A percentile compares a stretch with the other conserved stretches of the same genome.
Conservation (phyloP, 129 eudicot genomes). For the Flaveria robusta region DNA sequence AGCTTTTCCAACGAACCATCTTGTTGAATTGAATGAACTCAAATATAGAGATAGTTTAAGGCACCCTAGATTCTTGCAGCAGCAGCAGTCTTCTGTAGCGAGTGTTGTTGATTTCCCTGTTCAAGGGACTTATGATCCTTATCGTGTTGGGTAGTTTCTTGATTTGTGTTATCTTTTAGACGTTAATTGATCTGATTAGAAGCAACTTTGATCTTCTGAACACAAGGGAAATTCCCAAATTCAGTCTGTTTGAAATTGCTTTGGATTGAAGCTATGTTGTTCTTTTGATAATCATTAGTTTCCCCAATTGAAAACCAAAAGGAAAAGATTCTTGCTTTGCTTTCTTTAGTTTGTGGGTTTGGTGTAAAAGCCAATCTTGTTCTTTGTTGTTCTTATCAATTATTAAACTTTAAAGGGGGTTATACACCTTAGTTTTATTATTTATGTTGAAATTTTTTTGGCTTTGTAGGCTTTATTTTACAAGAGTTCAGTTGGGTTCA, state of each 20-base stretch:
- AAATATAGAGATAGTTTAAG: conserved; percentile 59
- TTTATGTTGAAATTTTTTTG: conserved; percentile 11
- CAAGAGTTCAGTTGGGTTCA: conserved; percentile 77
- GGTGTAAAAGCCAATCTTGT: neutral
- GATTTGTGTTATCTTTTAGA: conserved; percentile 3
- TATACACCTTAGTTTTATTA: neutral
- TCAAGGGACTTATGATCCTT: conserved; percentile 87
- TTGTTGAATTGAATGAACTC: conserved; percentile 69
- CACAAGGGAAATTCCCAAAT: neutral
- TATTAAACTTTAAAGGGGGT: neutral
- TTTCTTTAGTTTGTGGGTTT: conserved; percentile 9
- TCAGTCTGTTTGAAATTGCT: neutral
- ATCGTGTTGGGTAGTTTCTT: conserved; percentile 75
- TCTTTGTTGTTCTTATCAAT: neutral
- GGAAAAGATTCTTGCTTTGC: conserved; percentile 28
- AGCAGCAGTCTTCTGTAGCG: conserved; percentile 30
- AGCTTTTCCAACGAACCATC: conserved; percentile 58
- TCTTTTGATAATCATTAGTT: conserved; percentile 10
- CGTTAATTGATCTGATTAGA: neutral
- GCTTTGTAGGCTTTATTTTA: conserved; percentile 71
- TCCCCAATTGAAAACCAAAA: conserved; percentile 6
- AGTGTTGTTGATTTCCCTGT: conserved; percentile 84
- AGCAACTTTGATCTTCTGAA: neutral
- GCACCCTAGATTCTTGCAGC: conserved; percentile 76
- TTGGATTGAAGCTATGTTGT: conserved; percentile 10